A percentile compares a stretch with the other conserved stretches of the same genome.
Evolutionary conservation across 495 filamentous ascomycete genomes (phyloP).

Genomic region (Lichina pygmaea): DNA sequence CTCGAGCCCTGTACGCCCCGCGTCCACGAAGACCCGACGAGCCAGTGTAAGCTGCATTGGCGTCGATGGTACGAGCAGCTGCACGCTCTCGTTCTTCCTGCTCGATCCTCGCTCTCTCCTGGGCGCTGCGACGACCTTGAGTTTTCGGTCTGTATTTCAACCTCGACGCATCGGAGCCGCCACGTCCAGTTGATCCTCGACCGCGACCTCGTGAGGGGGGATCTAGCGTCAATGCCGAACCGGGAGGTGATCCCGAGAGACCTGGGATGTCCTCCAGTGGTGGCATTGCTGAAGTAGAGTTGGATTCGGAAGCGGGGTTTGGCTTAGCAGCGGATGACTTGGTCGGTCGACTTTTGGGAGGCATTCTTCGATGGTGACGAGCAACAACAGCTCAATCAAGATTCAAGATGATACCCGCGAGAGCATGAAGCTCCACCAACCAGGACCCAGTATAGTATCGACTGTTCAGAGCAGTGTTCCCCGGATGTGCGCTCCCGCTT

Average conservation of each 20-base stretch:
- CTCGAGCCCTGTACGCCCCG: too few species aligned
- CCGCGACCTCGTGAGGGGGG: not conserved
- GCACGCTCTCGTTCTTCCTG: constrained; percentile 21
- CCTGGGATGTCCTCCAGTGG: not conserved
- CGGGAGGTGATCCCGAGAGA: not conserved
- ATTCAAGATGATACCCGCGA: too few species aligned
- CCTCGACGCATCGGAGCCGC: not conserved
- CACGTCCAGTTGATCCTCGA: not conserved
- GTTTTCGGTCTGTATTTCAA: constrained; percentile 23
- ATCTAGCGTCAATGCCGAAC: not conserved
- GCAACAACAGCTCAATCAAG: too few species aligned
- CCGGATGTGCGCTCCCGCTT: too few species aligned
- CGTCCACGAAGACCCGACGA: too few species aligned
- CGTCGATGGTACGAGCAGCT: constrained; percentile 10
- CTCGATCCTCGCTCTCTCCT: constrained; percentile 23
- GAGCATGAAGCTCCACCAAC: too few species aligned
- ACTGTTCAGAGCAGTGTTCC: too few species aligned
- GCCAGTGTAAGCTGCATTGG: constrained; percentile 6
- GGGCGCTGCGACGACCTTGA: constrained; percentile 20
- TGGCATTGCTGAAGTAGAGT: not conserved
- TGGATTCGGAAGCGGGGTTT: not conserved
- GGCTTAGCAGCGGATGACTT: not conserved
- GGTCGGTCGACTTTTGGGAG: too few species aligned
- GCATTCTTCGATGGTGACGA: too few species aligned
- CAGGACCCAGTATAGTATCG: too few species aligned